A percentile compares a stretch with the other conserved stretches of the same genome.
phyloP scores from a whole-genome alignment of 2,329 filamentous ascomycete genomes.

The Clarireedia hainanense region DNA sequence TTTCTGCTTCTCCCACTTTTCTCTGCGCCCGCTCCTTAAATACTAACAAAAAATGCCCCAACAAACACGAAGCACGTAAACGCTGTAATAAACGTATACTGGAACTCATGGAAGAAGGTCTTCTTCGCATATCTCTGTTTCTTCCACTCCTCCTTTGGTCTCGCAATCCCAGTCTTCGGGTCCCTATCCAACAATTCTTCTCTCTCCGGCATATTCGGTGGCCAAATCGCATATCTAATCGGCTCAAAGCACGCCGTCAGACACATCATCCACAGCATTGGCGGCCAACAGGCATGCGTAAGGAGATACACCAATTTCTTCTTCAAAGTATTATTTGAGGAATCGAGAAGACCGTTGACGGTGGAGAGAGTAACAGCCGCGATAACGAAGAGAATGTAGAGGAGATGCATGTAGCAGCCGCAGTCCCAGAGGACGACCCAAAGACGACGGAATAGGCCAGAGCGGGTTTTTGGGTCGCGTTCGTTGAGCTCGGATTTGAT shows the following conservation, averaged over 20 bases:
- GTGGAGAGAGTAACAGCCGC: slow-evolving; percentile 33
- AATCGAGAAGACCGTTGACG: slow-evolving; percentile 34
- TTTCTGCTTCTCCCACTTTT: neutral
- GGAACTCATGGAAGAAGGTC: slow-evolving; percentile 48
- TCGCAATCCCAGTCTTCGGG: slow-evolving; percentile 44
- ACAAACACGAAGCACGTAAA: slow-evolving; percentile 44
- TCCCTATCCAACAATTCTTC: slow-evolving; percentile 49
- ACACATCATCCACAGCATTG: slow-evolving; percentile 40
- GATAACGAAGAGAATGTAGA: slow-evolving; percentile 36
- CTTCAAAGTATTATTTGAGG: slow-evolving; percentile 34
- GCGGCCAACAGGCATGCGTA: slow-evolving; percentile 56
- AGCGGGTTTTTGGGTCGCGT: slow-evolving; percentile 43
- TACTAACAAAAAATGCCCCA: slow-evolving; percentile 4
- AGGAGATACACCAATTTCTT: slow-evolving; percentile 38
- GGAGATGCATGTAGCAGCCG: slow-evolving; percentile 44
- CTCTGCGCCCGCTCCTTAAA: neutral
- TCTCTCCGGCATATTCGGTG: slow-evolving; percentile 49
- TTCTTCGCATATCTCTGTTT: slow-evolving; percentile 47
- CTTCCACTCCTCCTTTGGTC: slow-evolving; percentile 42
- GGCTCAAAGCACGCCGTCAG: slow-evolving; percentile 38
- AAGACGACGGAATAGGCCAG: slow-evolving; percentile 45
- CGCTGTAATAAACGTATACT: slow-evolving; percentile 42
- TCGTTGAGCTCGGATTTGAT: slow-evolving; percentile 49
- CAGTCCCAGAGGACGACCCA: slow-evolving; percentile 48
- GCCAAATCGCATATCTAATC: slow-evolving; percentile 52